These are phyloP conservation scores for Dioscorea zingiberensis DNA, from an alignment of 106 monocot genomes.

Conservation along the genomic window DNA sequence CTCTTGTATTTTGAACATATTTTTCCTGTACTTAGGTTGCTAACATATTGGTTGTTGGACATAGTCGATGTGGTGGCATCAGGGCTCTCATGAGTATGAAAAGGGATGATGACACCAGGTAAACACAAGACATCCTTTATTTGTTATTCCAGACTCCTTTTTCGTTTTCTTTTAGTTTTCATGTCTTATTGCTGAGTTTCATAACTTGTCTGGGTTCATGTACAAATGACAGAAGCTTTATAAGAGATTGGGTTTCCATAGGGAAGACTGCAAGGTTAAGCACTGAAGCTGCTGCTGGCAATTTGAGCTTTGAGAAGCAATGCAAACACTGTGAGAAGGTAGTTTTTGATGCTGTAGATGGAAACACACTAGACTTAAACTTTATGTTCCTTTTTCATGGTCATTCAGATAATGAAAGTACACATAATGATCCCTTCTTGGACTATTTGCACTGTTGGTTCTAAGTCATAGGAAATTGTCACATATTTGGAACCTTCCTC, in stretches of 20 bases:
- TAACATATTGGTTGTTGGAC: conserved; percentile 88
- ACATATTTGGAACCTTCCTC: no score
- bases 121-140: conserved; percentile 3
- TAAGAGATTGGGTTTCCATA: conserved; percentile 79
- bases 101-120: conserved; percentile 43
- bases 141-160: not conserved
- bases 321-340: conserved; percentile 94
- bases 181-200: not conserved
- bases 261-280: conserved; percentile 79
- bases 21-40: conserved; percentile 43
- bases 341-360: not conserved
- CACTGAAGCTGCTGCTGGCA: conserved; percentile 82
- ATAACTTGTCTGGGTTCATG: not conserved
- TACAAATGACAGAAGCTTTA: conserved; percentile 50
- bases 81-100: conserved; percentile 86
- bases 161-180: not conserved
- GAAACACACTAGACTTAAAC: not conserved
- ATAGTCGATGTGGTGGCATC: conserved; percentile 96
- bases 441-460: no score
- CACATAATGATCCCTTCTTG: no score
- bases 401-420: no score
- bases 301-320: conserved; percentile 68
- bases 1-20: not conserved
- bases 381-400: not conserved
- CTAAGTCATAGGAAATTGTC: no score